Conservation (phyloP, 1,284 basidiomycete species). For the Cryptococcus neoformans region DNA sequence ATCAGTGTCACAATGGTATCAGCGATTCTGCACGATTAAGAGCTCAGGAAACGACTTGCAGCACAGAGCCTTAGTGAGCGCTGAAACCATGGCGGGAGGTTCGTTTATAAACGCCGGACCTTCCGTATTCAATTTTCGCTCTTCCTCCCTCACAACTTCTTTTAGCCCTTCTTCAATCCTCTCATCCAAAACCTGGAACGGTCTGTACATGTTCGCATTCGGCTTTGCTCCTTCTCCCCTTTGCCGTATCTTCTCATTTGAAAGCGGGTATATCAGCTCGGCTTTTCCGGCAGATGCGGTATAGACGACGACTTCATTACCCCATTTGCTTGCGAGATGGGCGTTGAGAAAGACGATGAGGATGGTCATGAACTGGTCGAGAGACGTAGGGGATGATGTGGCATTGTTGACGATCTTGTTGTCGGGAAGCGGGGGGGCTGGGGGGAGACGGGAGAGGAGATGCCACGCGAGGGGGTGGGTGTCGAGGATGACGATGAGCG, state of each 20-base stretch:
- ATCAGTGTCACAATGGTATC: not conserved
- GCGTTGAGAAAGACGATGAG: conserved; percentile 88
- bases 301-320: conserved; percentile 89
- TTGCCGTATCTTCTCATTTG: conserved; percentile 54
- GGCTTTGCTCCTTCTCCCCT: conserved; percentile 55
- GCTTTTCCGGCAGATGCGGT: conserved; percentile 75
- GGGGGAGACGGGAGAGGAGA: conserved; percentile 52
- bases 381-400: conserved; percentile 55
- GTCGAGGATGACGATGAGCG: conserved; percentile 78
- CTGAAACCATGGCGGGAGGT: conserved; percentile 73
- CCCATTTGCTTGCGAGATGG: conserved; percentile 84
- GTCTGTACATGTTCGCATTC: conserved; percentile 70
- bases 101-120: conserved; percentile 54
- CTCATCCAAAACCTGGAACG: conserved; percentile 61
- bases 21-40: conserved; percentile 51
- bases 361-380: conserved; percentile 69
- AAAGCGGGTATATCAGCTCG: conserved; percentile 15
- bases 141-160: conserved; percentile 60
- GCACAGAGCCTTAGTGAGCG: conserved; percentile 83
- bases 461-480: conserved; percentile 78
- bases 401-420: conserved; percentile 23
- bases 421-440: conserved; percentile 4
- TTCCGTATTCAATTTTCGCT: conserved; percentile 59
- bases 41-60: conserved; percentile 83
- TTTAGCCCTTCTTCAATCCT: conserved; percentile 66